phyloP scores from a whole-genome alignment of 2,329 filamentous ascomycete genomes.

The Sporothrix mexicana region DNA sequence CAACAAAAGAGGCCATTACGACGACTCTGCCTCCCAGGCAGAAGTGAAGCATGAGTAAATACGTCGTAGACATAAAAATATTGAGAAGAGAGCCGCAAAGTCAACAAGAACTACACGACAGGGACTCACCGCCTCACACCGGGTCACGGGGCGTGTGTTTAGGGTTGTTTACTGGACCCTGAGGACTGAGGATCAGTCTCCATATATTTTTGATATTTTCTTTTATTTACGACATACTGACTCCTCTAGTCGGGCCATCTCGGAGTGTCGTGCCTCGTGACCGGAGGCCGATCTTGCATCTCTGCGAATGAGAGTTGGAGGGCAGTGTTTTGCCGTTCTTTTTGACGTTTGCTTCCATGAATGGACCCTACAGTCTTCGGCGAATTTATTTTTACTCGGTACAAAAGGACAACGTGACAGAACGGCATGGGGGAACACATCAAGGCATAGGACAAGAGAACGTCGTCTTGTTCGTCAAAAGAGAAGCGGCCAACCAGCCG shows the following conservation, averaged over 20 bases:
- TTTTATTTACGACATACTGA: not conserved
- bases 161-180: not conserved
- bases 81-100: not conserved
- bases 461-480: not conserved
- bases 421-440: not conserved
- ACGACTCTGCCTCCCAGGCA: not conserved
- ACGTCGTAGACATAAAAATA: not conserved
- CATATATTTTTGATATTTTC: not conserved
- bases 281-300: not conserved
- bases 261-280: constrained; percentile 16
- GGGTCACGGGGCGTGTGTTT: constrained; percentile 15
- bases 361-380: not conserved
- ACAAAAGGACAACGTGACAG: not conserved
- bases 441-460: not conserved
- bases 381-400: constrained; percentile 2
- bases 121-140: constrained; percentile 16
- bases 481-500: not conserved
- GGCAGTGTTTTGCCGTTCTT: not conserved
- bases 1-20: constrained; percentile 9
- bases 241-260: not conserved
- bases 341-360: not conserved
- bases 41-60: not conserved
- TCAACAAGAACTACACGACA: not conserved
- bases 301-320: constrained; percentile 3
- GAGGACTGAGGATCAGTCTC: too few species aligned